Base-by-base conservation (phyloP, 2,329 filamentous ascomycete genomes). In the Metarhizium guizhouense region DNA sequence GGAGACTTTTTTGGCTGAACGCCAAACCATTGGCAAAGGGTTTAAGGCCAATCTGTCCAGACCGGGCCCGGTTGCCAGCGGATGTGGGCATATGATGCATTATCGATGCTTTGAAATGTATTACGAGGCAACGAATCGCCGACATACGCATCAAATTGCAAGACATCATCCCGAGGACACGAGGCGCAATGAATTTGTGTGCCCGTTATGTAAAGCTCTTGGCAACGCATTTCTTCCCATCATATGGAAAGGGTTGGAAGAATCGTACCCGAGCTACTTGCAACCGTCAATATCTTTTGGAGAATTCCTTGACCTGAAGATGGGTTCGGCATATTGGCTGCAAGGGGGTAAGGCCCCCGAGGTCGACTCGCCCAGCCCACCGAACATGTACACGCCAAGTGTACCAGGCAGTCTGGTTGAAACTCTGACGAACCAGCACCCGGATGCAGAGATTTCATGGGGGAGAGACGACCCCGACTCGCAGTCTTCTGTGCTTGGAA, bases 41-140 rank as follows among this genome's bases (percentile, higher is more conserved):
- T 99, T 95, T 65, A 87, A 90, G 3, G 78, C 84, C 6, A 76
- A 80, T 10, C 78, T 84, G 45, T 84, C 84, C 38, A 78, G 80
- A 32, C 77, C 82, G 18, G 94, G 92, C 0, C 88, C 93, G 0
- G 87, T 97, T 2, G 89, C 92, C 11, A 89, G 88, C 40, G 90
- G 93, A 10, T 99, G 94, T 70, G 94, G 94, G 3, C 94, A 99
- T 69, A 95, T 99, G 65, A 99, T 99, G 94, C 94, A 99, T 70
- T 97, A 89, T 68, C 85, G 83, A 62, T 99, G 94, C 72, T 99
- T 99, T 67, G 91, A 96, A 65, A 83, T 88, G 45, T 99, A 97
- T 66, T 87, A 90, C 61, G 83, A 88, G 49, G 90, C 93, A 4
- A 95, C 90, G 0, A 79, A 86, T 54, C 82, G 92, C 58, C 83